Percentiles rank a stretch among this genome's conserved stretches.
Conservation (phyloP, 1,284 basidiomycete genomes). For the Trametes versicolor region DNA sequence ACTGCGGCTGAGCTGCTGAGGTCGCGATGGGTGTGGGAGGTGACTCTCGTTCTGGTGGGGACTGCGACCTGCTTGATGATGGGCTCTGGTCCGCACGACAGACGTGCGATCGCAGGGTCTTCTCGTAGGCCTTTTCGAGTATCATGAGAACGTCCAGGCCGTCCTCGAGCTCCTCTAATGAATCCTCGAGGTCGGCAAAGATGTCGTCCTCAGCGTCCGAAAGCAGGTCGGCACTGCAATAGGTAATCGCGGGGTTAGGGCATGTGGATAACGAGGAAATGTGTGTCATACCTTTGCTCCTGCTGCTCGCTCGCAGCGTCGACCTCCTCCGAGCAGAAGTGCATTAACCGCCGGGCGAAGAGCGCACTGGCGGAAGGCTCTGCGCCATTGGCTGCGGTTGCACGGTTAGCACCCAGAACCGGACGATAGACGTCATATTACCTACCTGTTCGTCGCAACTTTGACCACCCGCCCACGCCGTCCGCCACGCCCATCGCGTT, state of each 20-base stretch:
- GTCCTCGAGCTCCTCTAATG: constrained; percentile 70
- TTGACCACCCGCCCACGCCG: constrained; percentile 89
- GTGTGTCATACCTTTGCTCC: constrained; percentile 24
- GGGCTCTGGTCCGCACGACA: constrained; percentile 35
- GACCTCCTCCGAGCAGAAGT: constrained; percentile 74
- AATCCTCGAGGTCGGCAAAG: constrained; percentile 55
- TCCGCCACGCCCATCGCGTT: constrained; percentile 91
- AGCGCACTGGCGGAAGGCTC: constrained; percentile 73
- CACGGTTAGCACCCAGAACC: constrained; percentile 1
- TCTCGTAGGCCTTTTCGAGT: constrained; percentile 72
- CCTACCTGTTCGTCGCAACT: constrained; percentile 48
- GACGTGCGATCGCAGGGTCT: constrained; percentile 69
- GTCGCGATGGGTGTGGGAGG: constrained; percentile 17
- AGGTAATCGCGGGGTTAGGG: constrained; percentile 10
- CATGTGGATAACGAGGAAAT: not conserved
- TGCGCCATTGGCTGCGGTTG: constrained; percentile 32
- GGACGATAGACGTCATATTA: constrained; percentile 6
- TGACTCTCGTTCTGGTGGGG: constrained; percentile 25
- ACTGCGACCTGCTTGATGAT: constrained; percentile 27
- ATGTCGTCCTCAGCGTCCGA: constrained; percentile 38
- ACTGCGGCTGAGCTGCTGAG: constrained; percentile 20
- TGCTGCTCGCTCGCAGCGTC: constrained; percentile 36
- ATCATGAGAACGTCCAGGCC: constrained; percentile 73
- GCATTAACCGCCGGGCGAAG: constrained; percentile 89
- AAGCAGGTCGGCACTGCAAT: constrained; percentile 21